These are phyloP conservation scores for Extremus antarcticus DNA, from an alignment of 495 filamentous ascomycete genomes.

Conservation along the genomic window DNA sequence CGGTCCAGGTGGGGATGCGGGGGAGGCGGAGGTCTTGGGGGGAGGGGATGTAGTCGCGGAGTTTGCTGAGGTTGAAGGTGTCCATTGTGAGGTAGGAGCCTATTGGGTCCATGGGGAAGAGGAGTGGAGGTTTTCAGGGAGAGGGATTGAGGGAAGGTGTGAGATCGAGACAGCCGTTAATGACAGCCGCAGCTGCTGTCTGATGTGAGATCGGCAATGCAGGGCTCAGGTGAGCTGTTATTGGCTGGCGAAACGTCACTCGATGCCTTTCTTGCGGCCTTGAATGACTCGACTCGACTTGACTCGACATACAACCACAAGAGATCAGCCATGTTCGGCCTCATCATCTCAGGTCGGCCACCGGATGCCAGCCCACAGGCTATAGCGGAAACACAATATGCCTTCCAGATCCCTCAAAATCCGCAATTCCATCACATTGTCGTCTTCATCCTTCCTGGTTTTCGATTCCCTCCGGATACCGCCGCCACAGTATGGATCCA, in stretches of 20 bases:
- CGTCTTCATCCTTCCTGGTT: constrained; percentile 79
- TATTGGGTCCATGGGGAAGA: not conserved
- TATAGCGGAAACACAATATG: constrained; percentile 55
- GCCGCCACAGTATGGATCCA: constrained; percentile 85
- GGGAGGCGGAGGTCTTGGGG: constrained; percentile 4
- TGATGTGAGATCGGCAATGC: not conserved
- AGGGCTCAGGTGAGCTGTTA: too few relatives aligned
- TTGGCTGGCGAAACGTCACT: too few relatives aligned
- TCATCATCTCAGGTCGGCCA: constrained; percentile 39
- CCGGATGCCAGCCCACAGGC: constrained; percentile 52
- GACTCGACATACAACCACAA: not conserved
- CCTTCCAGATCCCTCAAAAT: constrained; percentile 46
- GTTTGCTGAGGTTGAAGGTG: constrained; percentile 15
- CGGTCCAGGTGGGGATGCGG: not conserved
- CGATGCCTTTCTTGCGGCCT: too few relatives aligned
- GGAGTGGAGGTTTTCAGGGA: not conserved
- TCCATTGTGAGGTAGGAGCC: constrained; percentile 15
- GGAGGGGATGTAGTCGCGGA: constrained; percentile 15
- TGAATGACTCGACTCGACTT: not conserved
- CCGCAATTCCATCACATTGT: constrained; percentile 66
- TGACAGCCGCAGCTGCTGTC: not conserved
- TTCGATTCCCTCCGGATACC: constrained; percentile 58
- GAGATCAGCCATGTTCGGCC: constrained; percentile 28
- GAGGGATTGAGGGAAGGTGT: not conserved
- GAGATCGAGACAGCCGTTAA: too few relatives aligned